Conservation (phyloP, 306 rosid species). For the Vachellia collinsii region DNA sequence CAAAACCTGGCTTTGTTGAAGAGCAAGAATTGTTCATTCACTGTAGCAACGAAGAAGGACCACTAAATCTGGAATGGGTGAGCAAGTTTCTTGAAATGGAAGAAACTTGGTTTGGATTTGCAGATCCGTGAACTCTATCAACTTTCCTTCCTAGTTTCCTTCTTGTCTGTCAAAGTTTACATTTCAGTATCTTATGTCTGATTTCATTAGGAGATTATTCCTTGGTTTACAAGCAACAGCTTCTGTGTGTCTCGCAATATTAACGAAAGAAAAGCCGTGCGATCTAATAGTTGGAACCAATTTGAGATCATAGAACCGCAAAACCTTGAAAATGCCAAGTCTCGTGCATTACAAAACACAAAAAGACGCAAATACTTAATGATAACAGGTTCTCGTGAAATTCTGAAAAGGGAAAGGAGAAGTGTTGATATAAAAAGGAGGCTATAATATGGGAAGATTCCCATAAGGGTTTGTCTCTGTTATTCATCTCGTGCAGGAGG, state of each 20-base stretch:
- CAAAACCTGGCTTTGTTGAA: background rate
- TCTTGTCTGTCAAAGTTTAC: background rate
- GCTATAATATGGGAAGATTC: background rate
- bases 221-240: background rate
- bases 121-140: slow-evolving; percentile 4
- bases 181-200: background rate
- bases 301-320: background rate
- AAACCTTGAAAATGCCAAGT: background rate
- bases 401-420: background rate
- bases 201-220: background rate
- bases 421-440: background rate
- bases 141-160: background rate
- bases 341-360: background rate
- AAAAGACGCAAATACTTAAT: background rate
- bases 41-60: slow-evolving; percentile 12
- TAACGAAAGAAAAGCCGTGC: background rate
- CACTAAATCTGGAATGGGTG: slow-evolving; percentile 36
- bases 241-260: background rate
- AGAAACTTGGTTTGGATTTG: slow-evolving; percentile 42
- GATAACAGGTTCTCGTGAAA: background rate
- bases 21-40: background rate
- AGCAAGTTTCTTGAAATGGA: slow-evolving; percentile 48
- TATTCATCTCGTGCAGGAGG: background rate
- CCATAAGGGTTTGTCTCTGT: background rate
- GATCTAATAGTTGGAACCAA: background rate